Conservation (phyloP, 2,329 filamentous ascomycete genomes). For the Pochonia chlamydosporia region DNA sequence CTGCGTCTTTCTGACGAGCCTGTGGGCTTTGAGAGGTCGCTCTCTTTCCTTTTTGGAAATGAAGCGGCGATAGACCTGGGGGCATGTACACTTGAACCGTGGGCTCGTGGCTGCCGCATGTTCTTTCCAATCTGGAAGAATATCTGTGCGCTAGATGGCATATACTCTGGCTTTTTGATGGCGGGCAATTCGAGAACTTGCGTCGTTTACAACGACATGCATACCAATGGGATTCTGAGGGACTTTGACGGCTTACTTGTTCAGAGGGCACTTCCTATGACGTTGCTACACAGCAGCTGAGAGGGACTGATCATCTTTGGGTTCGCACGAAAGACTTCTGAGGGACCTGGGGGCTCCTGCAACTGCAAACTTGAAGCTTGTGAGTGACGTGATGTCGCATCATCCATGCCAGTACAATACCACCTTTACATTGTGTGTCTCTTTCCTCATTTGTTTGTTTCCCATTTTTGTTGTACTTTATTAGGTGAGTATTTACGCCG, state of each 20-base stretch:
- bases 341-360: slow-evolving; percentile 31
- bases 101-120: slow-evolving; percentile 28
- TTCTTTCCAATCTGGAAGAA: slow-evolving; percentile 9
- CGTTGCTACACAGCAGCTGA: neutral
- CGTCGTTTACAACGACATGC: slow-evolving; percentile 18
- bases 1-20: slow-evolving; percentile 24
- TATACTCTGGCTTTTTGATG: slow-evolving; percentile 27
- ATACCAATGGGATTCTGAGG: slow-evolving; percentile 33
- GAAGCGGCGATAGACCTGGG: slow-evolving; percentile 49
- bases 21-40: slow-evolving; percentile 51
- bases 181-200: slow-evolving; percentile 20
- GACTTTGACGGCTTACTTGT: slow-evolving; percentile 29
- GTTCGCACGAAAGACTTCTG: slow-evolving; percentile 14
- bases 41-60: slow-evolving; percentile 37
- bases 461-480: neutral
- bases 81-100: slow-evolving; percentile 36
- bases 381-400: slow-evolving; percentile 11
- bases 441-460: slow-evolving; percentile 10
- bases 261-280: neutral
- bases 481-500: slow-evolving; percentile 8
- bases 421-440: neutral
- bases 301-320: neutral
- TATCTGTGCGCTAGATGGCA: slow-evolving; percentile 11
- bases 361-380: slow-evolving; percentile 13
- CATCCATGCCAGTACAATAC: slow-evolving; percentile 1